Percentiles rank a stretch among this genome's conserved stretches.
Conservation (phyloP, 345 rosid species). For the Salix exigua region DNA sequence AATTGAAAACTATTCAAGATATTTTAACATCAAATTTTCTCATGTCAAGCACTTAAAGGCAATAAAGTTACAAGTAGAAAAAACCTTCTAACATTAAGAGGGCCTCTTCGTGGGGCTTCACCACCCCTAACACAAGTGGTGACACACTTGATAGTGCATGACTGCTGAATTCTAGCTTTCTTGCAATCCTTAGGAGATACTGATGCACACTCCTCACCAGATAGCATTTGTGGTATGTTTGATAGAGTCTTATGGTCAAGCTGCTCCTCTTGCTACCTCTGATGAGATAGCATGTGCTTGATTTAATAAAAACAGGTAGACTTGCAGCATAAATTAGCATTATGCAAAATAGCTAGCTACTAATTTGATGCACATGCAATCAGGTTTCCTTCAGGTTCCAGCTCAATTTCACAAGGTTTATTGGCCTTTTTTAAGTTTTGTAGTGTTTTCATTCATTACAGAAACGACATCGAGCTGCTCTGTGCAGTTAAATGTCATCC, state of each 20-base stretch:
- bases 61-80: background rate
- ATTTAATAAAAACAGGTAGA: background rate
- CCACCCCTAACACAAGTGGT: slow-evolving; percentile 77
- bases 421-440: too few relatives aligned
- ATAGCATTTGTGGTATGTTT: slow-evolving; percentile 77
- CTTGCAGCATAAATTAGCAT: slow-evolving; percentile 18
- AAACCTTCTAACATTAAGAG: slow-evolving; percentile 69
- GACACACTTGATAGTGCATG: slow-evolving; percentile 77
- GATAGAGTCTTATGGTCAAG: slow-evolving; percentile 42
- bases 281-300: background rate
- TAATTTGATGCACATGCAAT: too few relatives aligned
- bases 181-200: slow-evolving; percentile 49
- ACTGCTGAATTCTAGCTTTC: slow-evolving; percentile 75
- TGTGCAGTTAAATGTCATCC: too few relatives aligned
- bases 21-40: background rate
- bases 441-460: too few relatives aligned
- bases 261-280: background rate
- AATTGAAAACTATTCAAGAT: too few relatives aligned
- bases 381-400: too few relatives aligned
- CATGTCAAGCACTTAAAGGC: background rate
- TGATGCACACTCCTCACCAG: slow-evolving; percentile 44
- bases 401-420: too few relatives aligned
- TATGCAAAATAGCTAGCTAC: background rate
- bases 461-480: too few relatives aligned
- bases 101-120: slow-evolving; percentile 82